Evolutionary conservation across 768 basidiomycete species (phyloP), one percentile per base, ranked within the genome.

Genomic region (Ramaria rubella): DNA sequence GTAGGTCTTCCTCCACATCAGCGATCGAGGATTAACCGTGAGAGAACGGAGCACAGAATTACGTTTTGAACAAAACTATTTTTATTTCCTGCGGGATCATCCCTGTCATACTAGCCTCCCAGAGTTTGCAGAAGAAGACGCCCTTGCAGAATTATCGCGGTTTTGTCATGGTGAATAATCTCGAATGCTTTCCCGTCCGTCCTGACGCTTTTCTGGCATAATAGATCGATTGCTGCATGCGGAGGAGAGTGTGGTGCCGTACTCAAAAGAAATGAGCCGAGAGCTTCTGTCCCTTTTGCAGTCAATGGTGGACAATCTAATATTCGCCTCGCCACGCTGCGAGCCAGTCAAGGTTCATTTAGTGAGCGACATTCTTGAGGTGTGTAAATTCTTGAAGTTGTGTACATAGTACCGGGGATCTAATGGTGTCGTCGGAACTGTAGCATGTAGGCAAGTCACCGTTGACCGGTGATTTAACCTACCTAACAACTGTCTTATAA

Each of bases 341-440:
- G 55, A 57, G 50, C 48, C 24, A 9, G 30, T 57, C 55, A 57
- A 57, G 44, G 45, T 45, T 7, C 43, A 57, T 38, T 48, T 57
- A n/a, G 29, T 57, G 24, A 36, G 42, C 19, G 33, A 36, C 27
- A 45, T 57, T 24, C 21, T 57, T 23, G 46, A 57, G 46, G 45
- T 48, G 8, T 6, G 45, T 14, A 5, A 5, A 48, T 48, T 21
- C 21, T 9, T 45, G 36, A 11, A 45, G n/a, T 45, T 17, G 9
- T 45, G 21, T 45, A 45, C 9, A 12, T 48, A 42, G 21, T 9
- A 14, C 45, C 23, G 8, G 15, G 8, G 43, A 36, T 7, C 34
- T 7, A 8, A 17, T 8, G 8, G 34, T 36, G 17, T 36, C 17
- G 7, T 36, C 15, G 6, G 15, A 5, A 5, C 38, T 14, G 38